Evolutionary conservation across 2,329 filamentous ascomycete genomes (phyloP).

Genomic region (Mycosphaerella arachidis): DNA sequence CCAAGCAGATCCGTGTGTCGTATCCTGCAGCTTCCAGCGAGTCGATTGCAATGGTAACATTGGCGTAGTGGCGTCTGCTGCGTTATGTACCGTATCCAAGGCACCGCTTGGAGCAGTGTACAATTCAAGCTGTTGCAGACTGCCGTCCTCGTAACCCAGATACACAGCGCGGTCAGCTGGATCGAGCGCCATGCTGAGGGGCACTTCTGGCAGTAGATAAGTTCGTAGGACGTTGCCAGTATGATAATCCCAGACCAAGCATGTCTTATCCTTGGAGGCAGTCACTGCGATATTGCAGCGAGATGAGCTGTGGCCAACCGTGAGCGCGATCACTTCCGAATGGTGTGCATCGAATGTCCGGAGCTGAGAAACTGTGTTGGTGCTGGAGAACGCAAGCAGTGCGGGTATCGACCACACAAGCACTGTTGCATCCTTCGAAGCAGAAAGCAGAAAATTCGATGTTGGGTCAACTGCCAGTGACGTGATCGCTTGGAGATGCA

Average conservation of each 20-base stretch:
- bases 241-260: slow-evolving; percentile 88
- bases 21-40: slow-evolving; percentile 30
- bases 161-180: slow-evolving; percentile 80
- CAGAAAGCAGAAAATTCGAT: slow-evolving; percentile 69
- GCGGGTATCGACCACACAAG: slow-evolving; percentile 83
- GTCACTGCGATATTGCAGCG: slow-evolving; percentile 80
- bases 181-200: slow-evolving; percentile 71
- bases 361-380: slow-evolving; percentile 61
- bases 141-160: slow-evolving; percentile 73
- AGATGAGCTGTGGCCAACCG: slow-evolving; percentile 61
- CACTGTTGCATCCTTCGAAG: slow-evolving; percentile 80
- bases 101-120: slow-evolving; percentile 37
- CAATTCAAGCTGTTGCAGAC: slow-evolving; percentile 74
- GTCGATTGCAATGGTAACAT: slow-evolving; percentile 39
- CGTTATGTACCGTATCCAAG: slow-evolving; percentile 22
- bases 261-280: slow-evolving; percentile 78
- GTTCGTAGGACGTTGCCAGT: slow-evolving; percentile 74
- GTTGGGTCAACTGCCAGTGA: slow-evolving; percentile 67
- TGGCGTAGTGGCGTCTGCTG: slow-evolving; percentile 24
- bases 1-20: slow-evolving; percentile 60
- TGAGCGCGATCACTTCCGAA: slow-evolving; percentile 63
- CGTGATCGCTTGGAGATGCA: slow-evolving; percentile 76
- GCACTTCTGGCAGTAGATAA: slow-evolving; percentile 69
- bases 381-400: slow-evolving; percentile 62
- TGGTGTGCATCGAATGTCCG: slow-evolving; percentile 74